Conservation (phyloP, 176 grass and related monocot species). For the Carex scoparia region DNA sequence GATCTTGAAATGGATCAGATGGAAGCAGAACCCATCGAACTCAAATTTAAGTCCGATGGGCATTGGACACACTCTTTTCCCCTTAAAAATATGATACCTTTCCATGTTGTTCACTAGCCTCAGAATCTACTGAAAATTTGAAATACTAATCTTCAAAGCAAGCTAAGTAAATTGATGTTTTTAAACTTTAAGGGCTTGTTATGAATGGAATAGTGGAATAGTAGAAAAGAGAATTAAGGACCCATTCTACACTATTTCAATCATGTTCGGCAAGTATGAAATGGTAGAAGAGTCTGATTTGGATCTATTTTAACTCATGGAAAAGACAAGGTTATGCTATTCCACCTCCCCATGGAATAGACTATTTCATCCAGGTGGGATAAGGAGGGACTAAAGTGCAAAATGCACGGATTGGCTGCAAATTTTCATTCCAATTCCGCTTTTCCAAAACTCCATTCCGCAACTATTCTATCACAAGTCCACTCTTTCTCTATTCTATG, state of each 20-base stretch:
- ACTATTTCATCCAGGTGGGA: not conserved
- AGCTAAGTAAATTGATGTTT: not conserved
- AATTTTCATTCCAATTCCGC: not conserved
- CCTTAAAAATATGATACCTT: not conserved
- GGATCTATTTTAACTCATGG: not conserved
- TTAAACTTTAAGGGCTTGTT: not conserved
- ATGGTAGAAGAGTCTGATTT: not conserved
- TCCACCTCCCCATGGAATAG: too few relatives aligned
- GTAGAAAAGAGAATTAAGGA: not conserved
- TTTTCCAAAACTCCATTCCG: not conserved
- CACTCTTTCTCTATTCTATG: not conserved
- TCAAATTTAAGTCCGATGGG: too few relatives aligned
- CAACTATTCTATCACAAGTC: not conserved
- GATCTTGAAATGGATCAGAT: too few relatives aligned
- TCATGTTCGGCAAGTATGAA: not conserved
- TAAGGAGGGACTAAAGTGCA: not conserved
- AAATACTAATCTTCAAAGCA: not conserved
- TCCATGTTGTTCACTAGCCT: not conserved
- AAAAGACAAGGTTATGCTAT: not conserved
- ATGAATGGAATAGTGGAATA: not conserved
- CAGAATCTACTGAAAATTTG: not conserved
- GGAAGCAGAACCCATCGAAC: too few relatives aligned
- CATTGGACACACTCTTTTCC: too few relatives aligned
- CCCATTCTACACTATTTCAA: not conserved
- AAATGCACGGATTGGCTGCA: not conserved